Percentiles rank a stretch among this genome's conserved stretches.
Evolutionary conservation across 768 basidiomycete genomes (phyloP).

Genomic region (Infundibulicybe gibba): DNA sequence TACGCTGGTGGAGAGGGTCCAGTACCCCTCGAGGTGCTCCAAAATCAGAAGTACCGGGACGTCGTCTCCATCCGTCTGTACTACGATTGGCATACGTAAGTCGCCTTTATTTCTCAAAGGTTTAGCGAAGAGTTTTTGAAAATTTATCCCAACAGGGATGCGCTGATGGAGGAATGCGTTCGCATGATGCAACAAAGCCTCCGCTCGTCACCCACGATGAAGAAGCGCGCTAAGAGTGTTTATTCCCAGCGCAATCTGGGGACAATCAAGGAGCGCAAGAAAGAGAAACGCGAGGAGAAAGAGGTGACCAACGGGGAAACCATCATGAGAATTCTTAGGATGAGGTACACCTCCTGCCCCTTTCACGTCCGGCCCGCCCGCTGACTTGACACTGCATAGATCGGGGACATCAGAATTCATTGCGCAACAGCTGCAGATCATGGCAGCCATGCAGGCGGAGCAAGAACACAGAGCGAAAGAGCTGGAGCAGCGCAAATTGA

Average conservation of each 20-base stretch:
- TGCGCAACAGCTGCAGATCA: constrained; percentile 79
- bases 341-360: constrained; percentile 64
- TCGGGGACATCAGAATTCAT: constrained; percentile 84
- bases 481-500: constrained; percentile 52
- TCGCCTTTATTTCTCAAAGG: neutral
- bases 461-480: constrained; percentile 71
- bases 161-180: constrained; percentile 92
- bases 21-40: constrained; percentile 78
- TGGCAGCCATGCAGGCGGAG: constrained; percentile 79
- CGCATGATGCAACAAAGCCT: constrained; percentile 91
- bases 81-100: constrained; percentile 94
- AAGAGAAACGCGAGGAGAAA: constrained; percentile 83
- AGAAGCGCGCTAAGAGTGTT: constrained; percentile 91
- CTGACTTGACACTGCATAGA: constrained; percentile 32
- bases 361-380: neutral
- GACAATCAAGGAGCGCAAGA: constrained; percentile 92
- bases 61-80: constrained; percentile 87
- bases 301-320: constrained; percentile 81
- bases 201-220: constrained; percentile 67
- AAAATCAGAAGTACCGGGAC: constrained; percentile 94
- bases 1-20: constrained; percentile 92
- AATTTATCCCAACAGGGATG: constrained; percentile 48
- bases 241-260: constrained; percentile 92
- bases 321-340: constrained; percentile 91
- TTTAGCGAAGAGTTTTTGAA: constrained; percentile 7